Evolutionary conservation across 2,329 filamentous ascomycete species (phyloP).

Genomic region (Fusarium graminum): DNA sequence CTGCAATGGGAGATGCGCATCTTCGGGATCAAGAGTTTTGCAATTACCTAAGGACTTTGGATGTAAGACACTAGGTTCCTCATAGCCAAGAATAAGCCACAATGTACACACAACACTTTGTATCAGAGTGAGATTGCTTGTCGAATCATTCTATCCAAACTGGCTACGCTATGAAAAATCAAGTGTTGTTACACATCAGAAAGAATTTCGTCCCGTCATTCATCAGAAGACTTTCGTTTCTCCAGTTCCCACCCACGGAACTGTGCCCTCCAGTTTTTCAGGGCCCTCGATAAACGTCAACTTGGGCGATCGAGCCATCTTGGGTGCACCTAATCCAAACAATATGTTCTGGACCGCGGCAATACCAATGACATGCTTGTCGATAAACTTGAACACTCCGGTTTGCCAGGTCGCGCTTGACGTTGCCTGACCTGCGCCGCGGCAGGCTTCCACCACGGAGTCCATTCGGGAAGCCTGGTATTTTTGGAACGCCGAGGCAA

Average conservation of each 20-base stretch:
- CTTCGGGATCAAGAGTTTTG: too few relatives aligned
- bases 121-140: neutral
- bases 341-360: conserved; percentile 26
- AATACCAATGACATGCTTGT: conserved; percentile 28
- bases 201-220: neutral
- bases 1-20: too few relatives aligned
- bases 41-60: too few relatives aligned
- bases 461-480: conserved; percentile 35
- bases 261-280: conserved; percentile 1
- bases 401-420: conserved; percentile 38
- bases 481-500: conserved; percentile 19
- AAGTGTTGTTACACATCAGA: neutral
- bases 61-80: too few relatives aligned
- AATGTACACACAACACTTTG: neutral
- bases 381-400: conserved; percentile 28
- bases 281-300: conserved; percentile 19
- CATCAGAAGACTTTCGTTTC: neutral
- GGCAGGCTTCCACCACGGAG: conserved; percentile 22
- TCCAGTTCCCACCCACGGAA: neutral
- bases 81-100: too few relatives aligned
- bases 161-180: neutral
- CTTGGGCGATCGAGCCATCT: conserved; percentile 14
- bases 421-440: conserved; percentile 7
- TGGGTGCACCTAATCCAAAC: conserved; percentile 4
- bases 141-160: neutral